Percentiles rank a stretch among this genome's conserved stretches.
These are phyloP conservation scores for Decorospora gaudefroyi DNA, from an alignment of 2,329 filamentous ascomycete genomes.

Conservation along the genomic window DNA sequence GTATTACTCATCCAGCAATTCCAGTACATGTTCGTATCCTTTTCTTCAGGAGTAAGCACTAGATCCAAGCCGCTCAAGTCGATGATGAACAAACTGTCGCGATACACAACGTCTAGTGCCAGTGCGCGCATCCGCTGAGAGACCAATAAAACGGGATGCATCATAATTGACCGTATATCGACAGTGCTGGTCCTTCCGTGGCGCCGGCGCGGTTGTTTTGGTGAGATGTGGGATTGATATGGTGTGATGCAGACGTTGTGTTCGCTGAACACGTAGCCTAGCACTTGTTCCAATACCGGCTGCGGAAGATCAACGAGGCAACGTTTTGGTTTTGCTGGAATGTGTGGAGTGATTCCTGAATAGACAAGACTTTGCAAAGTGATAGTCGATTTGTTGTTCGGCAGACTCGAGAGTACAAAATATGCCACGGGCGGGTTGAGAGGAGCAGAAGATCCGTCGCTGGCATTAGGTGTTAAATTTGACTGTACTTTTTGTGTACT, in stretches of 20 bases:
- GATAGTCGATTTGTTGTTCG: neutral
- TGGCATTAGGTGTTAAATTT: slow-evolving; percentile 5
- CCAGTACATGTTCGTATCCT: slow-evolving; percentile 20
- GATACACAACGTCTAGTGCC: slow-evolving; percentile 25
- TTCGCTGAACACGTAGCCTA: slow-evolving; percentile 25
- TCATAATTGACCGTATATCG: slow-evolving; percentile 25
- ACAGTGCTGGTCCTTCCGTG: slow-evolving; percentile 24
- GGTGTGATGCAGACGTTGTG: slow-evolving; percentile 20
- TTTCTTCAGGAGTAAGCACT: slow-evolving; percentile 17
- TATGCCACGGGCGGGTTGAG: slow-evolving; percentile 13
- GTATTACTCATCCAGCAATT: slow-evolving; percentile 27
- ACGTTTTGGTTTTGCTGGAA: slow-evolving; percentile 2
- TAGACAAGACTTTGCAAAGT: slow-evolving; percentile 1
- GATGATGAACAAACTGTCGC: slow-evolving; percentile 28
- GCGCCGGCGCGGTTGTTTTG: slow-evolving; percentile 24
- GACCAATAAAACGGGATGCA: slow-evolving; percentile 10
- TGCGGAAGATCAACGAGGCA: slow-evolving; percentile 20
- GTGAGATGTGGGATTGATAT: slow-evolving; percentile 15
- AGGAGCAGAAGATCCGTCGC: slow-evolving; percentile 6
- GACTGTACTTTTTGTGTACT: slow-evolving; percentile 6
- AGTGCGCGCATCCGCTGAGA: slow-evolving; percentile 5
- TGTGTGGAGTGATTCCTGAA: neutral
- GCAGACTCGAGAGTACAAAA: slow-evolving; percentile 15
- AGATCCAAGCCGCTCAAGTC: slow-evolving; percentile 28
- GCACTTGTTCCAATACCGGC: slow-evolving; percentile 26